Evolutionary conservation across 164 flowering plant species (phyloP).

Genomic region (Stephania yunnanensis): DNA sequence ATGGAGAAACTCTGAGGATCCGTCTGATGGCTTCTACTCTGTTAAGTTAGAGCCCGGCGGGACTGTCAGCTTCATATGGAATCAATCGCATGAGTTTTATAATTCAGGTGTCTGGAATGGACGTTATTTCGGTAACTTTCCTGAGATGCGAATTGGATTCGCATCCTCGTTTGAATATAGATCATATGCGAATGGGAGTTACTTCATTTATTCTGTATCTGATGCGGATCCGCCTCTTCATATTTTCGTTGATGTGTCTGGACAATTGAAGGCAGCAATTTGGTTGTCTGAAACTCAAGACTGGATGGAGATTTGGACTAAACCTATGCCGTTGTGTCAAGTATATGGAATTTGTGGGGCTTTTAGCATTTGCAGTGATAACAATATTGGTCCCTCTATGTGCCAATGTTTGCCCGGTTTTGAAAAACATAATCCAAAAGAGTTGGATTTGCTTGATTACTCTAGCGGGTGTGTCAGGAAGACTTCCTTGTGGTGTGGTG

Average conservation of each 20-base stretch:
- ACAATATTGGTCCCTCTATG: too few species aligned
- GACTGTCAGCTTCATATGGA: neutral
- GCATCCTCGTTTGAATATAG: slow-evolving; percentile 9
- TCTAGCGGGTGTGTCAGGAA: slow-evolving; percentile 15
- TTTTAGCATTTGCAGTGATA: too few species aligned
- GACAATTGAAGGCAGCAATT: slow-evolving; percentile 12
- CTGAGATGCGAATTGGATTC: neutral
- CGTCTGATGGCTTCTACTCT: too few species aligned
- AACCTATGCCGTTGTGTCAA: slow-evolving; percentile 19
- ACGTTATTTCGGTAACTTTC: neutral
- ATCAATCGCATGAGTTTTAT: slow-evolving; percentile 1
- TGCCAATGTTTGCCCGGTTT: slow-evolving; percentile 24
- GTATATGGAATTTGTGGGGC: slow-evolving; percentile 18
- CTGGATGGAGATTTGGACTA: slow-evolving; percentile 27
- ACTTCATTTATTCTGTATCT: slow-evolving; percentile 12
- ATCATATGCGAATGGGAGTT: slow-evolving; percentile 13
- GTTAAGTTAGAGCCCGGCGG: too few species aligned
- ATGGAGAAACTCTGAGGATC: too few species aligned
- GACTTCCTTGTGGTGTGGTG: slow-evolving; percentile 16
- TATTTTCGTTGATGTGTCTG: slow-evolving; percentile 11
- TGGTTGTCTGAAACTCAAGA: slow-evolving; percentile 9
- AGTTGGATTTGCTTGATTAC: slow-evolving; percentile 19
- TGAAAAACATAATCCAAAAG: neutral
- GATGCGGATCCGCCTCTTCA: slow-evolving; percentile 3
- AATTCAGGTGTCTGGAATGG: neutral